Percentiles rank a stretch among this genome's conserved stretches.
Evolutionary conservation across 2,329 filamentous ascomycete genomes (phyloP).

Genomic region (Akanthomyces dipterigenus): DNA sequence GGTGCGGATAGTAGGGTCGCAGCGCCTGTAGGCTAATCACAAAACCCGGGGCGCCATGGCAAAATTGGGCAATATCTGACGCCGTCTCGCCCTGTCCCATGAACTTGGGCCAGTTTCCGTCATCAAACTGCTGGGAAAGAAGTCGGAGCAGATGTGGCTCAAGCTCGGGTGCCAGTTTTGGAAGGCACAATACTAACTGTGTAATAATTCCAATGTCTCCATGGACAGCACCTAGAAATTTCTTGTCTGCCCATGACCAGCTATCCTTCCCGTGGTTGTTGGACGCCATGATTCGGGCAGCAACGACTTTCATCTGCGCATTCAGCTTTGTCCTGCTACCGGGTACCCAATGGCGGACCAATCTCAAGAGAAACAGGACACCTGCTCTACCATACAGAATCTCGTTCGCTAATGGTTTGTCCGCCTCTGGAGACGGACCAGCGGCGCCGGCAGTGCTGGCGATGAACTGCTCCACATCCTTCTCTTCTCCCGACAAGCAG

Average conservation of each 20-base stretch:
- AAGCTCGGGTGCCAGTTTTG: slow-evolving; percentile 46
- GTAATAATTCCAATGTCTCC: slow-evolving; percentile 64
- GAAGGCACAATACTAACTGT: slow-evolving; percentile 57
- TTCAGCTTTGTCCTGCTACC: slow-evolving; percentile 43
- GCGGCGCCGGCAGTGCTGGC: slow-evolving; percentile 25
- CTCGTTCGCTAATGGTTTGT: slow-evolving; percentile 47
- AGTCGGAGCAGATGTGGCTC: slow-evolving; percentile 46
- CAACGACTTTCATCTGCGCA: slow-evolving; percentile 48
- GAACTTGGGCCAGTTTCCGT: slow-evolving; percentile 56
- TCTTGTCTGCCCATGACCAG: slow-evolving; percentile 59
- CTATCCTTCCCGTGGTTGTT: slow-evolving; percentile 32
- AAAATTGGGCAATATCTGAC: slow-evolving; percentile 53
- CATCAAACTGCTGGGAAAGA: slow-evolving; percentile 51
- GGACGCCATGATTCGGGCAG: slow-evolving; percentile 51
- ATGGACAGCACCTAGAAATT: slow-evolving; percentile 60
- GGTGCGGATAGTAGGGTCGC: slow-evolving; percentile 46
- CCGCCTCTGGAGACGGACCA: slow-evolving; percentile 9
- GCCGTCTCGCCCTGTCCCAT: slow-evolving; percentile 34
- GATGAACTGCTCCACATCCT: slow-evolving; percentile 34
- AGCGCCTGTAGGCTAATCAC: slow-evolving; percentile 52
- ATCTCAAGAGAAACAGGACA: slow-evolving; percentile 58
- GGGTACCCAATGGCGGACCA: slow-evolving; percentile 52
- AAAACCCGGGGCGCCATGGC: slow-evolving; percentile 60
- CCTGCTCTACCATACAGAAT: slow-evolving; percentile 62
- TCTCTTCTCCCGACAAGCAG: slow-evolving; percentile 32